Evolutionary conservation across 768 basidiomycete species (phyloP), one percentile per base, ranked within the genome.

Genomic region (Pleurotus ostreatus): DNA sequence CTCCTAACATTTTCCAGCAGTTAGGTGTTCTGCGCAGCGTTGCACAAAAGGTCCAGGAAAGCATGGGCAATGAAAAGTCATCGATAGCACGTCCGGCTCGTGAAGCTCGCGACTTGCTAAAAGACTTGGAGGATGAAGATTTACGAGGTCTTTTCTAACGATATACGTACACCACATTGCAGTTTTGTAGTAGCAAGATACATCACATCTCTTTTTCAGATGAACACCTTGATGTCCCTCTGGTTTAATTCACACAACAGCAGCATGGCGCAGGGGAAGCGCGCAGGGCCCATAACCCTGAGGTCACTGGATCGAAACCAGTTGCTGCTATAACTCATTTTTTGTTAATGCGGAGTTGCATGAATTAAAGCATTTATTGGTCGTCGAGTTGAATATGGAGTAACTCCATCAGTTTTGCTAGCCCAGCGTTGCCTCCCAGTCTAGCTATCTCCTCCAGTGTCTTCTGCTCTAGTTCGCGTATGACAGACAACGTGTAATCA

Each of bases 81-180:
- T 76, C 80, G 16, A 83, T 95, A 43, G 78, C 89, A 8, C 76
- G 92, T 46, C 92, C 92, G 0, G 88, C 92, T 5, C 75, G 93
- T 44, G 92, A 95, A 65, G 87, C 94, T 2, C 78, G 86, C 59
- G 94, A 96, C 49, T 56, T 87, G 20, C 65, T 95, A 25, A 80
- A 74, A 60, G 70, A 70, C 47, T 58, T 80, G 49, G 71, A 72
- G 23, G 78, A 80, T 40, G 71, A 75, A 38, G 71, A 63, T 59
- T 63, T 81, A 8, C 63, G 71, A n/a, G 77, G 78, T 8, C 61
- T 81, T 47, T 79, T 81, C 63, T 81, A 49, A 57, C 11, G 30
- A 34, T 34, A 34, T 34, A 11, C 30, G 9, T 34, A 34, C 2
- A 0, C 2, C 11, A 11, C 30, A 34, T 9, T 34, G 3, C 30